Conservation (phyloP, 176 grass and related monocot species). For the Miscanthus lutarioriparius region DNA sequence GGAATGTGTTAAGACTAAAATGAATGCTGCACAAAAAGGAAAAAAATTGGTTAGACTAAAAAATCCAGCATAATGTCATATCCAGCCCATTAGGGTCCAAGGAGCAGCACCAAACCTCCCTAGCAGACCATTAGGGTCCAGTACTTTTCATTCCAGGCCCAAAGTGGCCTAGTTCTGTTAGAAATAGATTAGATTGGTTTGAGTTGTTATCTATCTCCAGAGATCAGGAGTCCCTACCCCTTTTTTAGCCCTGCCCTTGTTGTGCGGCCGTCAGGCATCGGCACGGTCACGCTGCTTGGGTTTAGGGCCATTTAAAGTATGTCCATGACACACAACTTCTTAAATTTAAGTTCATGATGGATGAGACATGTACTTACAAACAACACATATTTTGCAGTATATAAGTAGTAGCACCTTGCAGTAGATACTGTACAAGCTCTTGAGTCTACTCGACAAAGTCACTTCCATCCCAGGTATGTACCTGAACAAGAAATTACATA, state of each 20-base stretch:
- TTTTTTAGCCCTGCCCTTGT: background rate
- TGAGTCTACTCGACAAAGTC: constrained; percentile 83
- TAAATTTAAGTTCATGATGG: constrained; percentile 26
- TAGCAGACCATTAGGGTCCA: background rate
- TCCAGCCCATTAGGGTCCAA: background rate
- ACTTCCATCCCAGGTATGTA: constrained; percentile 99
- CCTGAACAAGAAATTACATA: constrained; percentile 50
- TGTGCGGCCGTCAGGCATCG: background rate
- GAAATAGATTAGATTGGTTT: background rate
- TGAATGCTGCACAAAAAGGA: background rate
- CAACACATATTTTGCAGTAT: constrained; percentile 9
- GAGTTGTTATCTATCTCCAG: background rate
- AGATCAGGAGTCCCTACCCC: background rate
- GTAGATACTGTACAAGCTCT: constrained; percentile 96
- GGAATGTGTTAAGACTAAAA: constrained; percentile 18
- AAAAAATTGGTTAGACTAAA: background rate
- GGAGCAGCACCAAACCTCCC: background rate
- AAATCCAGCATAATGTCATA: background rate
- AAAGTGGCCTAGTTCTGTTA: background rate
- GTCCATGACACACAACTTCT: no score
- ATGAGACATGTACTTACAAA: constrained; percentile 1
- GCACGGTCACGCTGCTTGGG: background rate
- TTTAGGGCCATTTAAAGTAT: background rate
- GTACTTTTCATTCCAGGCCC: background rate
- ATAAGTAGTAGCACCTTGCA: constrained; percentile 75